These are phyloP conservation scores for Sordariomycetes sp. DNA, from an alignment of 2,329 filamentous ascomycete species.

Conservation along the genomic window DNA sequence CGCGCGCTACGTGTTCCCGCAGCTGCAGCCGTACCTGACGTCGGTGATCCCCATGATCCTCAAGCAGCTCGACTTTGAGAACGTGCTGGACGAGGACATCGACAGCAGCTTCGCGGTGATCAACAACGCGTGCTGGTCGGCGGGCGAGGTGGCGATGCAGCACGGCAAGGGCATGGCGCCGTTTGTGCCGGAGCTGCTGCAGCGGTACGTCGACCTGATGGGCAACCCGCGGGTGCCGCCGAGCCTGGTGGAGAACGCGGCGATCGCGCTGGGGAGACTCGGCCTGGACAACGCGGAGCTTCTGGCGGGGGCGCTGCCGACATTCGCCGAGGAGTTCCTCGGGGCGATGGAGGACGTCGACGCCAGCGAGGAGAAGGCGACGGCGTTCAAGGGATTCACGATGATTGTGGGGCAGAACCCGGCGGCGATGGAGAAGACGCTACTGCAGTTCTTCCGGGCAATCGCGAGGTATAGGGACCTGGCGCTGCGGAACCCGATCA, in stretches of 20 bases:
- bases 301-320: slow-evolving; percentile 67
- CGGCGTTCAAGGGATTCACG: slow-evolving; percentile 85
- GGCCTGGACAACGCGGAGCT: slow-evolving; percentile 68
- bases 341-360: slow-evolving; percentile 73
- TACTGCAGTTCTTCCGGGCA: slow-evolving; percentile 71
- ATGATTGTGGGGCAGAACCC: slow-evolving; percentile 78
- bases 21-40: slow-evolving; percentile 64
- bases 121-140: slow-evolving; percentile 97
- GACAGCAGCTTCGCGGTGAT: slow-evolving; percentile 84
- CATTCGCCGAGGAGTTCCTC: slow-evolving; percentile 76
- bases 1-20: slow-evolving; percentile 80
- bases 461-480: slow-evolving; percentile 71
- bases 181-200: slow-evolving; percentile 67
- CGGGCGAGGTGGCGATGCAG: slow-evolving; percentile 82
- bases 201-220: slow-evolving; percentile 71
- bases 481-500: slow-evolving; percentile 46
- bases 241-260: slow-evolving; percentile 86
- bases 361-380: slow-evolving; percentile 86
- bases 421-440: slow-evolving; percentile 77
- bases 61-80: slow-evolving; percentile 75
- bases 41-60: slow-evolving; percentile 73
- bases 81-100: slow-evolving; percentile 65
- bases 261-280: slow-evolving; percentile 80
- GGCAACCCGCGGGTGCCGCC: slow-evolving; percentile 76
- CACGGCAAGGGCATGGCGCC: slow-evolving; percentile 64